Evolutionary conservation across 352 stramenopile species (phyloP).

Genomic region (Globisporangium perplexum): DNA sequence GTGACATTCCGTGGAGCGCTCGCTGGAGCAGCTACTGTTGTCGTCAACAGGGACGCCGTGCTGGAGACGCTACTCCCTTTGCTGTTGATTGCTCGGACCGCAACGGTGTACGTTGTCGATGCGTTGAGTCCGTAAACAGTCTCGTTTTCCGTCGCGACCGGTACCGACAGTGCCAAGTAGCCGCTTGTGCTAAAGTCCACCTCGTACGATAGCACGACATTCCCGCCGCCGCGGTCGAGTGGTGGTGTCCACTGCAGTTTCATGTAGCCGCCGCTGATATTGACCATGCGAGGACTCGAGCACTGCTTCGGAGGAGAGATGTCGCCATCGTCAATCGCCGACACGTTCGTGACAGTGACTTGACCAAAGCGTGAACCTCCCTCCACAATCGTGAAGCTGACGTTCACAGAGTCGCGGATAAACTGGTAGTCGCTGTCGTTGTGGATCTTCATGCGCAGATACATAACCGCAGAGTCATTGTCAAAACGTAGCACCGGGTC

Average conservation of each 20-base stretch:
- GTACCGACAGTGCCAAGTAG: conserved; percentile 5
- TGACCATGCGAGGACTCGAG: conserved; percentile 17
- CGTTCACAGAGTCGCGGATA: conserved; percentile 26
- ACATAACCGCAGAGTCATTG: conserved; percentile 14
- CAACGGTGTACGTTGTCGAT: conserved; percentile 41
- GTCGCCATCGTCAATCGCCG: conserved; percentile 45
- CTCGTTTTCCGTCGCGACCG: conserved; percentile 3
- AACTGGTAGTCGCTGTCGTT: conserved; percentile 40
- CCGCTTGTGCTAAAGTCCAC: conserved; percentile 18
- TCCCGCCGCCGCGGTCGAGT: conserved; percentile 25
- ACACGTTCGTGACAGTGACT: conserved; percentile 19
- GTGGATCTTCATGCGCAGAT: conserved; percentile 23
- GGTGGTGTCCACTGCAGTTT: conserved; percentile 35
- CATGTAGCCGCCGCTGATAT: conserved; percentile 34
- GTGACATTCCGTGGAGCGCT: conserved; percentile 26
- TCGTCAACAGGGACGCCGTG: conserved; percentile 21
- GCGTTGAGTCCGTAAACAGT: conserved; percentile 35
- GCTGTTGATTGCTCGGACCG: conserved; percentile 27
- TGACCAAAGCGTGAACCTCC: conserved; percentile 26
- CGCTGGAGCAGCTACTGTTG: conserved; percentile 14
- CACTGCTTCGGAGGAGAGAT: conserved; percentile 42
- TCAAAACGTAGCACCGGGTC: conserved; percentile 27
- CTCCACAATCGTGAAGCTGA: conserved; percentile 33
- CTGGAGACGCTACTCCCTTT: conserved; percentile 18
- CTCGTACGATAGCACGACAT: conserved; percentile 22